These are phyloP conservation scores for Golubevia sp. DNA, from an alignment of 1,284 basidiomycete genomes.

Conservation along the genomic window DNA sequence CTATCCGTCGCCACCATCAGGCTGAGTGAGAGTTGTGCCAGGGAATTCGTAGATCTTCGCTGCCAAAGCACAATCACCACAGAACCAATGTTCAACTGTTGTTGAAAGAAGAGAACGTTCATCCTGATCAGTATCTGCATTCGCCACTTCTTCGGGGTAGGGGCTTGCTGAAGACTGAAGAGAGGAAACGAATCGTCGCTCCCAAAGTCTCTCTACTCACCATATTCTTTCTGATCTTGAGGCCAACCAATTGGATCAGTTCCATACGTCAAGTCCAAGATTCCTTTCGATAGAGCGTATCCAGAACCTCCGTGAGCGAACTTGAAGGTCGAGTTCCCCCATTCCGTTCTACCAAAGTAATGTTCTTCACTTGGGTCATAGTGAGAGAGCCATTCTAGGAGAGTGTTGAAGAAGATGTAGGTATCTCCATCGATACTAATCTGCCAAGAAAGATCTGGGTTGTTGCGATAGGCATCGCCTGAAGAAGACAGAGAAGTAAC, in stretches of 20 bases:
- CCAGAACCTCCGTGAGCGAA: constrained; percentile 8
- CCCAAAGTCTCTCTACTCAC: neutral
- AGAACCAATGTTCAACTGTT: neutral
- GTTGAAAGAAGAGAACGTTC: too few species aligned
- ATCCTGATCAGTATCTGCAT: too few species aligned
- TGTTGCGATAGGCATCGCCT: constrained; percentile 1
- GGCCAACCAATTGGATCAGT: neutral
- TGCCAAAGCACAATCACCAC: constrained; percentile 5
- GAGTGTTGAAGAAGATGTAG: constrained; percentile 9
- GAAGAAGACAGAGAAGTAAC: too few species aligned
- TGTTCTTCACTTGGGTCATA: neutral
- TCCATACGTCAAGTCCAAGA: constrained; percentile 4
- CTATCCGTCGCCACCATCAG: too few species aligned
- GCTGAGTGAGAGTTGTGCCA: neutral
- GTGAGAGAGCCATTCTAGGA: constrained; percentile 7
- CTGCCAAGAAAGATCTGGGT: constrained; percentile 1
- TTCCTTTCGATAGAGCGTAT: neutral
- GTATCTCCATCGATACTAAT: constrained; percentile 9
- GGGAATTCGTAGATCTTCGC: neutral
- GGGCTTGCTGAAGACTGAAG: too few species aligned
- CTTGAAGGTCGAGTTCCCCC: constrained; percentile 5
- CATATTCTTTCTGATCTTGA: too few species aligned
- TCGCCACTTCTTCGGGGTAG: too few species aligned
- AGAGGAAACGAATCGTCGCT: too few species aligned
- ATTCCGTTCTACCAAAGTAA: constrained; percentile 6